Evolutionary conservation across 83 land plant species (phyloP).

Genomic region (Diphasiastrum complanatum): DNA sequence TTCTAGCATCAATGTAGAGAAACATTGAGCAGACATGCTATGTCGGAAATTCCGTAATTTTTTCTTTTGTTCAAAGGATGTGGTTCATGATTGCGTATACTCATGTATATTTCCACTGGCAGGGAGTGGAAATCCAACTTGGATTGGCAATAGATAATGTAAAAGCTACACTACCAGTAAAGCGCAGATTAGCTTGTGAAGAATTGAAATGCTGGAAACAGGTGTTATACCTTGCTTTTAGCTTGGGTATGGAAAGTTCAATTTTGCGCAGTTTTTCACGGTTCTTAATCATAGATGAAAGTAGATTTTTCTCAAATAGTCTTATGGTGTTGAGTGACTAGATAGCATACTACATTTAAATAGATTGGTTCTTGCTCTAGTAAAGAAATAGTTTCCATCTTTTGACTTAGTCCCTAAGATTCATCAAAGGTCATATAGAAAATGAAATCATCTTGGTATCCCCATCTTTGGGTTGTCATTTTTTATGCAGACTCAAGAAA

Average conservation of each 20-base stretch:
- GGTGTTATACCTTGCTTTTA: constrained; percentile 27
- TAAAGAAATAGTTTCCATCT: too few relatives aligned
- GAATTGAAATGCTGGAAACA: constrained; percentile 54
- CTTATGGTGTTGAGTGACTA: background rate
- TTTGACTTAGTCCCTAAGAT: too few relatives aligned
- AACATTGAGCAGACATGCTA: too few relatives aligned
- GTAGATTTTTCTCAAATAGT: too few relatives aligned
- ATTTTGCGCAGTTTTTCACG: background rate
- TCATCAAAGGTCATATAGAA: background rate
- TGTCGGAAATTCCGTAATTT: too few relatives aligned
- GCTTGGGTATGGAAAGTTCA: background rate
- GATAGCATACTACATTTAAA: too few relatives aligned
- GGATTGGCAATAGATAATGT: constrained; percentile 68
- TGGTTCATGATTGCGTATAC: too few relatives aligned
- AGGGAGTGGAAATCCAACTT: constrained; percentile 82
- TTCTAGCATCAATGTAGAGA: too few relatives aligned
- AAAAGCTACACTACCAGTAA: constrained; percentile 79
- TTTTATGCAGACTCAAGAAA: constrained; percentile 52
- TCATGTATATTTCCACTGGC: too few relatives aligned
- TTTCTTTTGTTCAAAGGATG: too few relatives aligned
- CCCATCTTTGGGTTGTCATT: background rate
- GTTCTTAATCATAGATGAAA: background rate
- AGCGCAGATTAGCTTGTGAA: constrained; percentile 91
- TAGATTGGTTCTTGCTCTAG: too few relatives aligned
- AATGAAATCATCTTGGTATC: background rate